phyloP scores from a whole-genome alignment of 2,329 filamentous ascomycete genomes.

The Ceratocystis diversiconidia region DNA sequence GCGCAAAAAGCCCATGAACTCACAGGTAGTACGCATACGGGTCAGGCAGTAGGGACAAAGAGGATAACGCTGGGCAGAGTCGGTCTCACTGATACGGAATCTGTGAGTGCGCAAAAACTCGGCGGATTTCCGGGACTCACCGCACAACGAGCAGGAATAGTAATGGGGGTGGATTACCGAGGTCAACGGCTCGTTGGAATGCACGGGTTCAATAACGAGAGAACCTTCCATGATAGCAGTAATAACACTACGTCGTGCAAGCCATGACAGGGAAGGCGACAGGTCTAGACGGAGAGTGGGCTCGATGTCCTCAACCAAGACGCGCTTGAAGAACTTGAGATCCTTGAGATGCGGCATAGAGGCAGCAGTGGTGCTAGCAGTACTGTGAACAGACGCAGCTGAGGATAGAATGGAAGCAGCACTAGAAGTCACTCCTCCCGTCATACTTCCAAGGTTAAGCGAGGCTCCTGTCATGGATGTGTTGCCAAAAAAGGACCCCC shows the following conservation, averaged over 20 bases:
- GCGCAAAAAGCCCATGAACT: constrained; percentile 80
- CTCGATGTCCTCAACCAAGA: constrained; percentile 80
- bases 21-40: constrained; percentile 74
- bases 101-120: constrained; percentile 66
- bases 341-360: constrained; percentile 53
- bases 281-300: constrained; percentile 80
- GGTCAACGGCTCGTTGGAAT: constrained; percentile 40
- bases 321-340: constrained; percentile 85
- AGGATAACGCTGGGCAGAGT: constrained; percentile 76
- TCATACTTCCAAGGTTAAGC: constrained; percentile 21
- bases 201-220: constrained; percentile 78
- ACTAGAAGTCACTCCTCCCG: constrained; percentile 16
- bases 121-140: constrained; percentile 60
- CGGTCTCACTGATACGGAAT: constrained; percentile 76
- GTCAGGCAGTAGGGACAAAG: constrained; percentile 78
- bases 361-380: constrained; percentile 28
- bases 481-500: constrained; percentile 16
- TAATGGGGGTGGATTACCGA: constrained; percentile 38
- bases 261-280: constrained; percentile 84
- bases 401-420: constrained; percentile 32
- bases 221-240: constrained; percentile 72
- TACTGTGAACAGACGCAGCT: constrained; percentile 35
- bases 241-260: constrained; percentile 73
- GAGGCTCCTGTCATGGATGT: constrained; percentile 44
- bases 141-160: constrained; percentile 73